These are phyloP conservation scores for Sindora glabra DNA, from an alignment of 306 rosid genomes.

Conservation along the genomic window DNA sequence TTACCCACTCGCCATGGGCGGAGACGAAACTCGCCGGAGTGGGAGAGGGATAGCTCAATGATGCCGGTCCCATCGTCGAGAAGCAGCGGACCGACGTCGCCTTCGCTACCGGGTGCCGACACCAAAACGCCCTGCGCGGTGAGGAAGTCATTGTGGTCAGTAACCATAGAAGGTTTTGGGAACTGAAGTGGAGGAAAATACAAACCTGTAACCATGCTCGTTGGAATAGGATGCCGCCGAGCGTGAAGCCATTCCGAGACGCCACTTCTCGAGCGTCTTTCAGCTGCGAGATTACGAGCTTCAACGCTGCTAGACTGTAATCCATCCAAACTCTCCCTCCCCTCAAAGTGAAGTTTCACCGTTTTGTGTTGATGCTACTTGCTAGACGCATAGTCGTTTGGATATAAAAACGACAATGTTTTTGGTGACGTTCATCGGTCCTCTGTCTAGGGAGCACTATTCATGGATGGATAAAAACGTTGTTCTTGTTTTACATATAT, in stretches of 20 bases:
- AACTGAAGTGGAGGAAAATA: neutral
- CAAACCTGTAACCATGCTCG: conserved; percentile 75
- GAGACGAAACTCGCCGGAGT: conserved; percentile 41
- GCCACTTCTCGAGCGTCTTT: conserved; percentile 39
- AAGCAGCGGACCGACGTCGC: conserved; percentile 16
- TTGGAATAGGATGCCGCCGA: conserved; percentile 74
- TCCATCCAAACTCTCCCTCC: conserved; percentile 40
- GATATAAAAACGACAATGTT: neutral
- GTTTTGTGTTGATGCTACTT: neutral
- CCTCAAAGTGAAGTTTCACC: neutral
- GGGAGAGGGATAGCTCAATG: conserved; percentile 53
- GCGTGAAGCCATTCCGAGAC: conserved; percentile 30
- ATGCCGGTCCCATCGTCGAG: conserved; percentile 81
- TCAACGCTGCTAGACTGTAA: conserved; percentile 64
- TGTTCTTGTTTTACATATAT: too few relatives aligned
- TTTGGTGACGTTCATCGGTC: too few relatives aligned
- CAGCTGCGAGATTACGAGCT: conserved; percentile 49
- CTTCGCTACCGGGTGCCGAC: conserved; percentile 20
- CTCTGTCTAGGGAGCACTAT: too few relatives aligned
- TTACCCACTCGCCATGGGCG: conserved; percentile 55
- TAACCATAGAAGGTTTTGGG: too few relatives aligned
- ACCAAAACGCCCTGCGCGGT: conserved; percentile 63
- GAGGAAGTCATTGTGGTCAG: too few relatives aligned
- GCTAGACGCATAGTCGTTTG: neutral
- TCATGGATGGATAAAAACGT: too few relatives aligned